Conservation (phyloP, 1,284 basidiomycete species). For the Flammula alnicola region DNA sequence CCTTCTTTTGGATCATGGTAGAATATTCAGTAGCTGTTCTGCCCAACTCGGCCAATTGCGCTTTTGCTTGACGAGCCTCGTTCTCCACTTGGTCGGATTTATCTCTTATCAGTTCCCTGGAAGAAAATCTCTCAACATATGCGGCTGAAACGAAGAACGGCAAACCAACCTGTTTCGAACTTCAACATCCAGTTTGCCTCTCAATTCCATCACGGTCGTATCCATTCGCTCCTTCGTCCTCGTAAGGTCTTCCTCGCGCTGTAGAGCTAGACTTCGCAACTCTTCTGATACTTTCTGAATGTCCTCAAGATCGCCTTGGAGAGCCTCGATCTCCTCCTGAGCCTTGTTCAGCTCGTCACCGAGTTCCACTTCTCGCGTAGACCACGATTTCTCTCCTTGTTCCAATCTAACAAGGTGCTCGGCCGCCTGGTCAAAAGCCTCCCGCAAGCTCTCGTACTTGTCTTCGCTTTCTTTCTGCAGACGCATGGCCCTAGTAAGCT, state of each 20-base stretch:
- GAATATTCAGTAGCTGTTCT: constrained; percentile 83
- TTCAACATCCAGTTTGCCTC: constrained; percentile 75
- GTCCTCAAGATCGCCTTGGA: constrained; percentile 62
- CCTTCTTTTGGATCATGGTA: constrained; percentile 78
- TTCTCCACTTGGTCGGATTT: constrained; percentile 68
- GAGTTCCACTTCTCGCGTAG: constrained; percentile 61
- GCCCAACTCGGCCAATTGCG: constrained; percentile 79
- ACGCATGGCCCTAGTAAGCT: constrained; percentile 81
- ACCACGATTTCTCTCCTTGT: constrained; percentile 75
- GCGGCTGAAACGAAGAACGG: constrained; percentile 1
- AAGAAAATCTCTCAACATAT: constrained; percentile 2
- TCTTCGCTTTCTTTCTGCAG: constrained; percentile 80
- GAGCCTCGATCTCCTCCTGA: constrained; percentile 64
- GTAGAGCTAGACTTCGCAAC: constrained; percentile 68
- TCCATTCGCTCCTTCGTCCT: constrained; percentile 83
- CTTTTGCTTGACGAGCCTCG: constrained; percentile 74
- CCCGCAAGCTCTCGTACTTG: constrained; percentile 71
- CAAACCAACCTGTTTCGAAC: constrained; percentile 64
- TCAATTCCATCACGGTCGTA: constrained; percentile 67
- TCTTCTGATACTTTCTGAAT: constrained; percentile 74
- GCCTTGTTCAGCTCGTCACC: constrained; percentile 57
- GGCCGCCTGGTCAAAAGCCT: constrained; percentile 82
- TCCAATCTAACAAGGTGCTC: constrained; percentile 84
- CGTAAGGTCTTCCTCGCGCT: constrained; percentile 82
- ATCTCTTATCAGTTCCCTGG: constrained; percentile 64